Evolutionary conservation across 257 asterid genomes (phyloP).

Genomic region (Nicotiana noctiflora): DNA sequence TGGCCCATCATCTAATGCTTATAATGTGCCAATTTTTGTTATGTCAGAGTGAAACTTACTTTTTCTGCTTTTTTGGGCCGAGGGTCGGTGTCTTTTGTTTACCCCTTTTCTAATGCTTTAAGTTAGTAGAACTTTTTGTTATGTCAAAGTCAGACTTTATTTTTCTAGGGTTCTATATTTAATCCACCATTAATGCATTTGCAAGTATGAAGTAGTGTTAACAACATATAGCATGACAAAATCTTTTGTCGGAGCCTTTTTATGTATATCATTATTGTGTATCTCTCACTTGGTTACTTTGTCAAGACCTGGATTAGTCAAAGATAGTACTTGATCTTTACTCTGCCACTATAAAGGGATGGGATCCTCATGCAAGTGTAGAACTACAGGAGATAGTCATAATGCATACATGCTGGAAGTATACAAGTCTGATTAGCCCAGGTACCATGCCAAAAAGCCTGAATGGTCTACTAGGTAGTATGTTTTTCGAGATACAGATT

Average conservation of each 20-base stretch:
- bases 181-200: not conserved
- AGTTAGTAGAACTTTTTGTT: not conserved
- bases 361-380: not conserved
- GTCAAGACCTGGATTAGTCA: not conserved
- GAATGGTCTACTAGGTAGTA: not conserved
- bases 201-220: not conserved
- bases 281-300: not conserved
- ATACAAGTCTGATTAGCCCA: not conserved
- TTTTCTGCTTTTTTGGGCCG: not conserved
- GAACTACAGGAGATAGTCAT: not conserved
- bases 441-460: not conserved
- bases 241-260: not conserved
- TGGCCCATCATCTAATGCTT: not conserved
- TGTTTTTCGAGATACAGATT: not conserved
- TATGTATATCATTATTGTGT: not conserved
- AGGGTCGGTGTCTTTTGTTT: not conserved
- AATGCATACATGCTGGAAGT: not conserved
- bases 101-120: not conserved
- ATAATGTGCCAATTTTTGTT: not conserved
- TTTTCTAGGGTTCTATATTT: not conserved
- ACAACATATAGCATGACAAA: not conserved
- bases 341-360: not conserved
- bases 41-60: not conserved
- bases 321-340: not conserved
- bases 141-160: not conserved